These are phyloP conservation scores for Testicularia cyperi DNA, from an alignment of 1,284 basidiomycete species.

Conservation along the genomic window DNA sequence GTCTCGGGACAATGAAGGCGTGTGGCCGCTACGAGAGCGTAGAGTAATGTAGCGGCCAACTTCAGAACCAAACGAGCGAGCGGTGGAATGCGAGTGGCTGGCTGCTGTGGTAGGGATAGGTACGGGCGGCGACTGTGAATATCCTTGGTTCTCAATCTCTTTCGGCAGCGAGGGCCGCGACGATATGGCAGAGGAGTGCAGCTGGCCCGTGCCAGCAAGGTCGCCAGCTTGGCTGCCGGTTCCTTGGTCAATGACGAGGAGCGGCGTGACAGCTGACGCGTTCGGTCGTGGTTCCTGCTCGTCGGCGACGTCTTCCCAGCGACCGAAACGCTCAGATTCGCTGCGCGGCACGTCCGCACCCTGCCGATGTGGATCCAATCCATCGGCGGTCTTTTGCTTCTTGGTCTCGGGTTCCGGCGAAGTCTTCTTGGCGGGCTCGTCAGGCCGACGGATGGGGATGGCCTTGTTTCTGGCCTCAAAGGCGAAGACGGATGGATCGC, in stretches of 20 bases:
- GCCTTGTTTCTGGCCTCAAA: slow-evolving; percentile 32
- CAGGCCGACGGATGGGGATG: slow-evolving; percentile 39
- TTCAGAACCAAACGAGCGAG: slow-evolving; percentile 7
- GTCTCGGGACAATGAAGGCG: slow-evolving; percentile 1
- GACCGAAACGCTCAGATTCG: not conserved
- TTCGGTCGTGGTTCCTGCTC: too few relatives aligned
- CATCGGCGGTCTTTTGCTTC: too few relatives aligned
- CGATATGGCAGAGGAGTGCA: too few relatives aligned
- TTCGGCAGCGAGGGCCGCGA: too few relatives aligned
- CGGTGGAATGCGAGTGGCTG: slow-evolving; percentile 11
- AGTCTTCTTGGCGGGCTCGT: slow-evolving; percentile 1
- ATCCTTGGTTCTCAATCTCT: too few relatives aligned
- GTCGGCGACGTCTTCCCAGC: not conserved
- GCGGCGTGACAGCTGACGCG: too few relatives aligned
- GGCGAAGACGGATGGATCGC: slow-evolving; percentile 19
- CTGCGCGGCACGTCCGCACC: not conserved
- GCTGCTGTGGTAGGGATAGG: slow-evolving; percentile 12
- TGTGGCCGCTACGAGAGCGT: slow-evolving; percentile 6
- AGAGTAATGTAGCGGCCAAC: slow-evolving; percentile 1
- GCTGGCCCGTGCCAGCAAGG: too few relatives aligned
- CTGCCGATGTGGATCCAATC: too few relatives aligned
- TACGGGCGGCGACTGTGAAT: slow-evolving; percentile 15
- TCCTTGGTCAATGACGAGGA: too few relatives aligned
- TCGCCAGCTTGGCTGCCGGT: too few relatives aligned
- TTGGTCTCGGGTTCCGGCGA: slow-evolving; percentile 1